Evolutionary conservation across 495 filamentous ascomycete genomes (phyloP).

Genomic region (Haplographium delicatum): DNA sequence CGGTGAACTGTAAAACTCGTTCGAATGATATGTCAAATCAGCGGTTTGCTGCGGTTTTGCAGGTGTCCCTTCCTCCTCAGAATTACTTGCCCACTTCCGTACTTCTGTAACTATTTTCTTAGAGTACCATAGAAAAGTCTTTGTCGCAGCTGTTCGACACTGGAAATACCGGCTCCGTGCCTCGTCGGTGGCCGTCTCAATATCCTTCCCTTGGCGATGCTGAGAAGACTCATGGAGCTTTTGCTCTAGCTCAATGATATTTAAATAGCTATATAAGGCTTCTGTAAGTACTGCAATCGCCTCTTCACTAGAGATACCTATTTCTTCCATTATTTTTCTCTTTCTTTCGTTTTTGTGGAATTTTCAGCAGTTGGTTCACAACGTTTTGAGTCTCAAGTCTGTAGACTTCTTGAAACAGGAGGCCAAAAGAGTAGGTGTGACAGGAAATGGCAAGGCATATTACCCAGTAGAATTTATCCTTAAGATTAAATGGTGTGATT

Average conservation of each 20-base stretch:
- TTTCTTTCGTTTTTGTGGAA: no score
- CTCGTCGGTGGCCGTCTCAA: neutral
- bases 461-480: no score
- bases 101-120: neutral
- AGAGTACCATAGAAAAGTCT: neutral
- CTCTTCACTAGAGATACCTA: neutral
- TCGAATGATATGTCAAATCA: neutral
- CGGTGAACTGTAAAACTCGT: neutral
- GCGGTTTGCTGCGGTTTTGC: neutral
- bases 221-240: constrained; percentile 6
- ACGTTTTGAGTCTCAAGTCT: no score
- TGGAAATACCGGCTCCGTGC: constrained; percentile 4
- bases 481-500: no score
- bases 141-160: neutral
- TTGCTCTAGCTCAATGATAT: constrained; percentile 1
- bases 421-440: no score
- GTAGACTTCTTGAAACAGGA: no score
- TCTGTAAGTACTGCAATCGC: constrained; percentile 6
- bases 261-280: constrained; percentile 1
- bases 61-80: neutral
- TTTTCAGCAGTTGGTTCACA: no score
- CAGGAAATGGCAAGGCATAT: no score
- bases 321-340: no score
- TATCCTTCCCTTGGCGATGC: constrained; percentile 8
- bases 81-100: neutral